Evolutionary conservation across 2,329 filamentous ascomycete genomes (phyloP).

Genomic region (Fusarium kyushuense): DNA sequence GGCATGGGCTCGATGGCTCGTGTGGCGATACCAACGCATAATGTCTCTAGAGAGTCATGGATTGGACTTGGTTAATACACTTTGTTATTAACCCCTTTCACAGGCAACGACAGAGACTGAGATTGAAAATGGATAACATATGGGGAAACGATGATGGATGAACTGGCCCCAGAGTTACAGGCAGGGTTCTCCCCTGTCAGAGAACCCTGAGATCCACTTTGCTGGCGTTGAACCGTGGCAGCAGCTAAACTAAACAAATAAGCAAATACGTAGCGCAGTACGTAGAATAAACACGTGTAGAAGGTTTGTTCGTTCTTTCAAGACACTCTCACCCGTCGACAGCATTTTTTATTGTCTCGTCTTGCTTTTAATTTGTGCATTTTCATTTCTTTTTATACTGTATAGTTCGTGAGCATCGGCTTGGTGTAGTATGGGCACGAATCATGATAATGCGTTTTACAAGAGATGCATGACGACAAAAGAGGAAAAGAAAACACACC

Average conservation of each 20-base stretch:
- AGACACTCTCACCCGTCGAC: background rate
- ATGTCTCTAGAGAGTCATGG: background rate
- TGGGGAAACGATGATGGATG: conserved; percentile 16
- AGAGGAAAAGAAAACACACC: conserved; percentile 21
- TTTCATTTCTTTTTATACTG: background rate
- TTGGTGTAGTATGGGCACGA: conserved; percentile 2
- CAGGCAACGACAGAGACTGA: background rate
- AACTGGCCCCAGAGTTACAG: conserved; percentile 10
- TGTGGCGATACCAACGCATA: background rate
- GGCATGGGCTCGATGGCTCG: background rate
- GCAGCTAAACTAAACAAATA: conserved; percentile 5
- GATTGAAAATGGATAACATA: conserved; percentile 28
- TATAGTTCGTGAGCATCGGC: background rate
- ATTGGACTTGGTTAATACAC: background rate
- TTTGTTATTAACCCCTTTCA: conserved; percentile 13
- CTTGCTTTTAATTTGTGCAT: background rate
- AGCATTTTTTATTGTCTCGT: conserved; percentile 1
- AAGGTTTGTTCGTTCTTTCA: conserved; percentile 4
- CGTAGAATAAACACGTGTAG: conserved; percentile 13
- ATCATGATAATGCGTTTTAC: conserved; percentile 23
- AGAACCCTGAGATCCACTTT: conserved; percentile 24
- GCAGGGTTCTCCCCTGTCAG: conserved; percentile 17
- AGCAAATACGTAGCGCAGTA: background rate
- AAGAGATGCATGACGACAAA: conserved; percentile 26
- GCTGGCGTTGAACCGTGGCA: conserved; percentile 12